Percentiles rank a stretch among this genome's conserved stretches.
These are phyloP conservation scores for Ormosia semicastrata DNA, from an alignment of 306 rosid species.

Conservation along the genomic window DNA sequence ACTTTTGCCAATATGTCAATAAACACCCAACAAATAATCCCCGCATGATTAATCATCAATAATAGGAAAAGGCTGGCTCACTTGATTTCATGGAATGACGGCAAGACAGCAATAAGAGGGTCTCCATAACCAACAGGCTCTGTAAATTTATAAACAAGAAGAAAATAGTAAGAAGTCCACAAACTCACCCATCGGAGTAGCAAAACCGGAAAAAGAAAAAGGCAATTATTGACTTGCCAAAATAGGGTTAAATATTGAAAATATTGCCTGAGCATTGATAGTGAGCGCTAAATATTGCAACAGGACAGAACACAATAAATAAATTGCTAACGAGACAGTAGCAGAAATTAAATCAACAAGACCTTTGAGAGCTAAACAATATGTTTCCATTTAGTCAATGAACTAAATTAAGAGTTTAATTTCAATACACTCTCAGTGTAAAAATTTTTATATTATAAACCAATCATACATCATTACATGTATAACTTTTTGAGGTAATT, in stretches of 20 bases:
- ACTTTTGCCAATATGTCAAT: constrained; percentile 23
- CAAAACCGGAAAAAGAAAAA: not conserved
- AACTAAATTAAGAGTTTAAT: not conserved
- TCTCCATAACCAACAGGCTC: constrained; percentile 96
- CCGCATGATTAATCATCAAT: not conserved
- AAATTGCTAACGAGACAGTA: not conserved
- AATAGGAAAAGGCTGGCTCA: constrained; percentile 40
- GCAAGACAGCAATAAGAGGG: constrained; percentile 81
- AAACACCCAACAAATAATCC: constrained; percentile 5
- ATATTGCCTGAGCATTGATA: not conserved
- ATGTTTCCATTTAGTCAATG: not conserved
- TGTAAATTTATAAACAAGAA: constrained; percentile 47
- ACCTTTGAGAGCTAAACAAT: not conserved
- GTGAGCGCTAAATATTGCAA: not conserved
- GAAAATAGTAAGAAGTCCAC: not conserved
- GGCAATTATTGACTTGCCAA: not conserved
- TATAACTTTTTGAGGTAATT: too few relatives aligned
- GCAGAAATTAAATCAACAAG: not conserved
- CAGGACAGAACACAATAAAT: not conserved
- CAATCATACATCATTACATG: too few relatives aligned
- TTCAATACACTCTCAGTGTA: too few relatives aligned
- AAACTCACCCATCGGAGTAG: not conserved
- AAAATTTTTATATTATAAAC: too few relatives aligned
- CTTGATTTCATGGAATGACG: constrained; percentile 75
- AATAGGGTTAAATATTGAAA: not conserved